These are phyloP conservation scores for Flueggea neowawraea DNA, from an alignment of 441 rosid genomes.

Conservation along the genomic window DNA sequence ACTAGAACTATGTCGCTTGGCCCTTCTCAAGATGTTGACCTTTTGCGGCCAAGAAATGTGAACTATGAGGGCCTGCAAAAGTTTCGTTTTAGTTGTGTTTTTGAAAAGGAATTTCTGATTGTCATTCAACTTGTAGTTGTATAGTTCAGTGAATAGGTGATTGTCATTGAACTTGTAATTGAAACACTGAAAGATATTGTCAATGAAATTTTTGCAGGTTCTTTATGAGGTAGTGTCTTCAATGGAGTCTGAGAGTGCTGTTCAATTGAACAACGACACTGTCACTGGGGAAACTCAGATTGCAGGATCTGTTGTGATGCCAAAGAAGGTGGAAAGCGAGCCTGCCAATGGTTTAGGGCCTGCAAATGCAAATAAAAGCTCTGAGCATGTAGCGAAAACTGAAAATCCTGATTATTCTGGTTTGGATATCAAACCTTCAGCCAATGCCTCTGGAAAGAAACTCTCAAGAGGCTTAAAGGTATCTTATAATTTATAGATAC, in stretches of 20 bases:
- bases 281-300: slow-evolving; percentile 18
- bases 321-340: slow-evolving; percentile 31
- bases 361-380: slow-evolving; percentile 19
- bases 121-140: too few relatives aligned
- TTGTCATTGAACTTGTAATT: too few relatives aligned
- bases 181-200: too few relatives aligned
- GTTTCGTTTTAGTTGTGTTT: too few relatives aligned
- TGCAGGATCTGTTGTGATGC: slow-evolving; percentile 23
- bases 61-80: too few relatives aligned
- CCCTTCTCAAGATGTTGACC: too few relatives aligned
- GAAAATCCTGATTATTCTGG: slow-evolving; percentile 25
- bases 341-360: slow-evolving; percentile 19
- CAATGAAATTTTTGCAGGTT: slow-evolving; percentile 25
- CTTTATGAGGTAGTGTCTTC: slow-evolving; percentile 9
- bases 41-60: too few relatives aligned
- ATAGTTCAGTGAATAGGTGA: too few relatives aligned
- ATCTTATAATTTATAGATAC: slow-evolving; percentile 15
- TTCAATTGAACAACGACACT: slow-evolving; percentile 31
- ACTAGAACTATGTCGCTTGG: too few relatives aligned
- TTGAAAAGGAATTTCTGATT: too few relatives aligned
- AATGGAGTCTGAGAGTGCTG: slow-evolving; percentile 57
- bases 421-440: slow-evolving; percentile 19
- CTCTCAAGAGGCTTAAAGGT: slow-evolving; percentile 41
- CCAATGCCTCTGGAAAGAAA: slow-evolving; percentile 31
- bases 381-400: slow-evolving; percentile 22